Evolutionary conservation across 352 stramenopile genomes (phyloP), one percentile per base, ranked within the genome.

Genomic region (Phytophthora fragariaefolia): DNA sequence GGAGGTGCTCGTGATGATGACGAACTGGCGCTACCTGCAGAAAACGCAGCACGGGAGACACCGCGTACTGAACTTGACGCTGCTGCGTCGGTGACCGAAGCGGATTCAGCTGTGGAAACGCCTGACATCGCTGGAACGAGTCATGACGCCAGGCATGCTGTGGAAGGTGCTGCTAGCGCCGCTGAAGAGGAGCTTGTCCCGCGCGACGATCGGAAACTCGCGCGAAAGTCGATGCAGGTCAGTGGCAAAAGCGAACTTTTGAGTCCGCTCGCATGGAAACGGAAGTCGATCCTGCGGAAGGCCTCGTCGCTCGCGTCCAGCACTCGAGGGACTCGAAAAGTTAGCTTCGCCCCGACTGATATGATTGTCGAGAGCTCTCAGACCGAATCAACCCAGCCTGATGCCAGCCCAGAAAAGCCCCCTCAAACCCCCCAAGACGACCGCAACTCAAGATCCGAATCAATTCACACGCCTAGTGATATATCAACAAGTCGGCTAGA

Each of bases 221-320:
- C 56, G 10, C 53, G 68, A 56, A 69, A 77, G 43, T 77, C 68
- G 34, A 61, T 72, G 47, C 67, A 74, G 17, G 15, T 60, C 27
- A 48, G 30, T n/a, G 43, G 32, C 36, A 60, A 48, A 28, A 71
- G 30, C 26, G 49, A 71, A 13, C 17, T 73, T 15, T 46, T 63
- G 24, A 71, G 59, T 53, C 58, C 55, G 17, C 17, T 72, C 15
- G 40, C 26, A 24, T 70, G 56, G 71, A 79, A 75, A 22, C 47
- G 66, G 8, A 79, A 71, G 42, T 79, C 71, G 1, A 79, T 77
- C 58, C 28, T 80, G 43, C 69, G 63, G 7, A 80, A 80, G 26
- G 43, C 68, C 26, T 74, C 68, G 27, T 79, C 58, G 6, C 32
- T 77, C 28, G 68, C 63, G 8, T 63, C 68, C 10, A 58, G 43